Evolutionary conservation across 495 filamentous ascomycete genomes (phyloP), one percentile per base, ranked within the genome.

Genomic region (Penicillium canariense): DNA sequence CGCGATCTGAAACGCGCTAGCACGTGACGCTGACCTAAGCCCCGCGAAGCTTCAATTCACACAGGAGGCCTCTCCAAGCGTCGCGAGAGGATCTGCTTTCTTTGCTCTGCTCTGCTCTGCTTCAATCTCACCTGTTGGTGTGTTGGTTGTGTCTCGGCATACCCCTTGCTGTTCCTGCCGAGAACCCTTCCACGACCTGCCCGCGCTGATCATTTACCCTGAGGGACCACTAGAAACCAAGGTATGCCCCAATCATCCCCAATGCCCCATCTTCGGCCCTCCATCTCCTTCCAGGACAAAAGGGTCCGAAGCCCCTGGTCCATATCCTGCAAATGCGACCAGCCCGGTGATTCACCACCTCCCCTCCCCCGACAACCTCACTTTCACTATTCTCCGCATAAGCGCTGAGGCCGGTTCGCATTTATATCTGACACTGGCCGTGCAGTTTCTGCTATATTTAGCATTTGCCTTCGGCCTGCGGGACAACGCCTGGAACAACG

Each of bases 391-490:
- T 45, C 50, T 48, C 14, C 43, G 50, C 56, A 51, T 63, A 61
- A 63, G 63, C 60, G 63, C 63, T 50, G 55, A 54, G 56, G 50
- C 48, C 46, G 50, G 35, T 50, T 62, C 61, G 51, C 55, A 60
- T 62, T 58, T 52, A 52, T 66, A 61, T 60, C 63, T 66, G 62
- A 66, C 66, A 59, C 54, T 68, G 56, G 55, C 48, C 54, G 55
- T 63, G 59, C 64, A 65, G 65, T 35, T 65, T 65, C 66, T 67
- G 68, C 70, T 73, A 73, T 68, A 70, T 67, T 73, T 74, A 74
- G 71, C 61, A 72, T 62, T 61, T 63, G 26, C 54, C 60, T 58
- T 71, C 61, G 55, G 34, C 57, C 63, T 62, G 60, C 65, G 55
- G 58, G 58, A 61, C 64, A 56, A 51, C 58, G 56, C 39, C 56